A percentile compares a stretch with the other conserved stretches of the same genome.
phyloP scores from a whole-genome alignment of 305 asterid species.

The Rubia balearica region DNA sequence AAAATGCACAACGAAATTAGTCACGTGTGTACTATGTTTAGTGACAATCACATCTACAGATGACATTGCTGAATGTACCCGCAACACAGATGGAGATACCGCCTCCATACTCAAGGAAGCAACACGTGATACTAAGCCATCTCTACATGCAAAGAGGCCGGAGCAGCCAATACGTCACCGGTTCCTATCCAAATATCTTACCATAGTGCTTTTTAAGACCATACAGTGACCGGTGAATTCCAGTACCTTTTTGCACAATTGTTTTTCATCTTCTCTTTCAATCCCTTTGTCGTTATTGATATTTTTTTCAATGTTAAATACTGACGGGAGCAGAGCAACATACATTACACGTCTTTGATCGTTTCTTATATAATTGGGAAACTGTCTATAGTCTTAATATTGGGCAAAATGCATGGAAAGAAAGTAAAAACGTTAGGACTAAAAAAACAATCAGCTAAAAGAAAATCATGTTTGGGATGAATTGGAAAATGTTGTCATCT shows the following conservation, averaged over 20 bases:
- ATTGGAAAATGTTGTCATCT: too few relatives aligned
- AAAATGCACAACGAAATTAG: too few relatives aligned
- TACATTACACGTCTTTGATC: neutral
- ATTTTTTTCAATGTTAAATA: conserved; percentile 2
- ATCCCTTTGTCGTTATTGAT: conserved; percentile 29
- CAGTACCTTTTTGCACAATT: conserved; percentile 14
- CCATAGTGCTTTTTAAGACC: conserved; percentile 93
- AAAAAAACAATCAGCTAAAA: too few relatives aligned
- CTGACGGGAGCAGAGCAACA: conserved; percentile 2
- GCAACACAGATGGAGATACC: conserved; percentile 75
- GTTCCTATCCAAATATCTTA: conserved; percentile 80
- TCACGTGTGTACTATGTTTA: too few relatives aligned
- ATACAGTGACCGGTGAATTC: too few relatives aligned
- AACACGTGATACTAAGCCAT: conserved; percentile 85
- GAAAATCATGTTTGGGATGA: too few relatives aligned
- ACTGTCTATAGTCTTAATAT: neutral
- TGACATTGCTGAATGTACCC: conserved; percentile 68
- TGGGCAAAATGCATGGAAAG: neutral
- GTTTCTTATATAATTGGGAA: neutral
- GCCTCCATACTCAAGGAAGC: conserved; percentile 81
- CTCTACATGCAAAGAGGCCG: conserved; percentile 94
- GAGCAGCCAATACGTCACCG: conserved; percentile 57
- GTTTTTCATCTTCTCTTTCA: conserved; percentile 6
- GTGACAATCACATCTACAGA: conserved; percentile 37
- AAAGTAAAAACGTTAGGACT: neutral